Base-by-base conservation (phyloP, 805 yeast species). In the Sungouiozyma intestinalis region DNA sequence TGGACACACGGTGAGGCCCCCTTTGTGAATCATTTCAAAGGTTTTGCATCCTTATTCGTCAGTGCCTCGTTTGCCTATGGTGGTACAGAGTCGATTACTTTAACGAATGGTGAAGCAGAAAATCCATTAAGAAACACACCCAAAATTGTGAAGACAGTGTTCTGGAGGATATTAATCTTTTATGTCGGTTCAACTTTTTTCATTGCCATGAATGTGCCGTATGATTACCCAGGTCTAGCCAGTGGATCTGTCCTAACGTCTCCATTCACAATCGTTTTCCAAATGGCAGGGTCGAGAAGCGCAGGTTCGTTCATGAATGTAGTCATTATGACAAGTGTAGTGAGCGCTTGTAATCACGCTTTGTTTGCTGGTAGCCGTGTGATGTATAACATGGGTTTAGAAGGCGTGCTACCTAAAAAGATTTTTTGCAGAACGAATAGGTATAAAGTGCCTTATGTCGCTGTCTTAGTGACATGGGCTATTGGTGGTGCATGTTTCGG, bases 41-140 rank as follows among this genome's bases (percentile, higher is more conserved):
- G 78, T 5, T 71, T 74, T 52, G 73, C 74, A 32, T 63, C 66
- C 16, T 58, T 68, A 8, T 74, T 74, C 46, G 74, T 73, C 29
- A 63, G 72, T 24, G 76, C 79, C 9, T 68, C 76, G 14, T 74
- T 69, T 51, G 72, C 74, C 11, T 68, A 64, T 49, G 76, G 76
- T 46, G 77, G 77, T 45, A 60, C 68, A 7, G 76, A 73, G 54
- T 54, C 62, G 13, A 71, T 72, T 39, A 77, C 76, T 7, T 51
- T 67, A 40, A 66, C 71, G 36, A 67, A 67, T 6, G 82, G 82
- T 53, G 83, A 78, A 63, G 66, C 77, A 37, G 57, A 65, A 17
- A 74, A 73, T 55, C 82, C 82, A 38, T 57, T 73, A 49, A 73
- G 74, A 50, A 64, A 77, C 36, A 75, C 78, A 37, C 83, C 83